These are phyloP conservation scores for Irpex sp. DNA, from an alignment of 1,284 basidiomycete species.

Conservation along the genomic window DNA sequence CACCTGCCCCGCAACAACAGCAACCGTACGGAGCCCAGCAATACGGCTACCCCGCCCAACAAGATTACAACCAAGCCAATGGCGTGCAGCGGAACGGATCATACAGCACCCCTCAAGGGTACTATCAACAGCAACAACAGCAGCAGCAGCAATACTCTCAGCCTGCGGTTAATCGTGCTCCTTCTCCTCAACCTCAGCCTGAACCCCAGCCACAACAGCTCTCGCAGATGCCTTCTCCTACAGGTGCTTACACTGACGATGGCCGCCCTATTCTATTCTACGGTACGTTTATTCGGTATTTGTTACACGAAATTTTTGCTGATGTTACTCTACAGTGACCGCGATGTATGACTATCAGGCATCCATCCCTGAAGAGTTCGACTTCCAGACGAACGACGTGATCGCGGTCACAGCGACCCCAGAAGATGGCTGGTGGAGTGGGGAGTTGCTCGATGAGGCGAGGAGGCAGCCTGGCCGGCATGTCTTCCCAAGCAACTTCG, in stretches of 20 bases:
- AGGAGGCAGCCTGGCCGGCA: constrained; percentile 75
- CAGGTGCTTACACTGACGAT: constrained; percentile 73
- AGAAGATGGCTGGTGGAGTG: constrained; percentile 95
- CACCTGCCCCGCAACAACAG: constrained; percentile 34
- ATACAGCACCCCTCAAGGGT: background rate
- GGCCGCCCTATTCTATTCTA: constrained; percentile 83
- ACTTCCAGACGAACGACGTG: constrained; percentile 89
- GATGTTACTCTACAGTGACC: constrained; percentile 55
- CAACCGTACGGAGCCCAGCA: constrained; percentile 19
- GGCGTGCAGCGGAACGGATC: background rate
- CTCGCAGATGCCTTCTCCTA: constrained; percentile 39
- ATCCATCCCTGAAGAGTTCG: constrained; percentile 85
- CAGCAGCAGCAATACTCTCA: background rate
- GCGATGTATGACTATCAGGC: constrained; percentile 92
- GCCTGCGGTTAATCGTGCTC: constrained; percentile 17
- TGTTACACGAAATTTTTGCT: constrained; percentile 3
- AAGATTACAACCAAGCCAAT: constrained; percentile 18
- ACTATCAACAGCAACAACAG: background rate
- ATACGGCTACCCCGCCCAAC: constrained; percentile 26
- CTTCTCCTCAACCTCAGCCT: constrained; percentile 38
- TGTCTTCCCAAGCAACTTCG: constrained; percentile 93
- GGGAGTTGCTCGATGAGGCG: constrained; percentile 81
- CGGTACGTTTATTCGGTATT: constrained; percentile 40
- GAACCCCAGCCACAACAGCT: constrained; percentile 14
- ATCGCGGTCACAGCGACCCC: constrained; percentile 91